Base-by-base conservation (phyloP, 1,139 yeast genomes). In the Yamadazyma buinensis region DNA sequence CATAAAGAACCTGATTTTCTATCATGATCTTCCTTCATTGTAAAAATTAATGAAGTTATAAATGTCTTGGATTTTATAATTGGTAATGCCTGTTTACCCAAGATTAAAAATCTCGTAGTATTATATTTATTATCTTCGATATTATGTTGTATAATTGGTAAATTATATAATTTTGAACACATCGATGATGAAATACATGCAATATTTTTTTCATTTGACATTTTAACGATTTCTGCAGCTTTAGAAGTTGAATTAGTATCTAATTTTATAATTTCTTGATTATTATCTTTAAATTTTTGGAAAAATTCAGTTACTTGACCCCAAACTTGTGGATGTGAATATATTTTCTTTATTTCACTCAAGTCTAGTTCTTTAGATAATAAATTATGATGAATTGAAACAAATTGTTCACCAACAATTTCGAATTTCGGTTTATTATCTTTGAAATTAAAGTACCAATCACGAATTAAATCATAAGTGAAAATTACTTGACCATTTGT, bases 311-410 rank as follows among this genome's bases (percentile, higher is more conserved):
- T 67, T 29, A 86, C 82, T 54, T 92, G 98, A 4, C 97, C 95
- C 98, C 98, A 92, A 0, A 88, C 98, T 55, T 92, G 98, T 4
- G 98, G 97, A 57, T 92, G 98, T 3, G 96, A 84, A 60, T 85
- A 85, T 18, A 92, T 72, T 26, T 71, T 75, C 12, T 61, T 59
- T 35, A 82, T 70, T 13, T 72, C 55, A 1, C 61, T 50, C 1
- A 79, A 47, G 22, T 65, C 65, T 20, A 47, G 32, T 13, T 54
- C 54, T 32, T 72, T 66, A 1, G 81, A 65, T 35, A 88, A 67
- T 34, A 90, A 63, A 53, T 83, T 81, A 59, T 92, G 97, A 40
- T 81, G 83, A 38, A 92, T 85, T 1, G 84, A 61, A 2, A 92
- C 97, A 52, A 77, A 84, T 46, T 85, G 90, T 48, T 87, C 95